Conservation (phyloP, 345 rosid genomes). For the Eucalyptus camaldulensis region DNA sequence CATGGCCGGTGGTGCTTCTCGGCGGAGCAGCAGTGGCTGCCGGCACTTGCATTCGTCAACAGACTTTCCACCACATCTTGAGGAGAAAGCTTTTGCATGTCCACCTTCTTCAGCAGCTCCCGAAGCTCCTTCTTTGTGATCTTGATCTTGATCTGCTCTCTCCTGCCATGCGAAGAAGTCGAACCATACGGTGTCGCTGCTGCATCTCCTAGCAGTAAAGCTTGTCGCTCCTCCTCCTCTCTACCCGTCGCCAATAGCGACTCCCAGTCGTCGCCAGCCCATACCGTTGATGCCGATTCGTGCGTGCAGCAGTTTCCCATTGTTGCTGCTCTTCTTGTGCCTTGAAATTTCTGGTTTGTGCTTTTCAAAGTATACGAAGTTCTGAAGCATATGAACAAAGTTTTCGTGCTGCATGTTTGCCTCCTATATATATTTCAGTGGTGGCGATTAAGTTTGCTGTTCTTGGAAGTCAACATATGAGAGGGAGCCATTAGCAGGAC, state of each 20-base stretch:
- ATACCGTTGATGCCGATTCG: not conserved
- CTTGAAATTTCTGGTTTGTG: not conserved
- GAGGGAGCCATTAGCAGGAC: not conserved
- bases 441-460: not conserved
- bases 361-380: not conserved
- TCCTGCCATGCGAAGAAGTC: not conserved
- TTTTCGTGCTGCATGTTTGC: not conserved
- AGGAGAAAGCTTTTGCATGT: slow-evolving; percentile 25
- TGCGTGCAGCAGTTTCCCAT: not conserved
- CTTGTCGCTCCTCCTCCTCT: not conserved
- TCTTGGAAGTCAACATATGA: not conserved
- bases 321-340: not conserved
- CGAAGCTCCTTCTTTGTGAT: slow-evolving; percentile 56
- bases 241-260: not conserved
- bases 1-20: slow-evolving; percentile 18
- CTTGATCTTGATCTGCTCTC: slow-evolving; percentile 47
- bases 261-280: not conserved
- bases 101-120: slow-evolving; percentile 25
- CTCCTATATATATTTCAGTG: not conserved
- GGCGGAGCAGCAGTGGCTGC: not conserved
- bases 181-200: not conserved
- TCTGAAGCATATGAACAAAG: not conserved
- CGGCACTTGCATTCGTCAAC: not conserved
- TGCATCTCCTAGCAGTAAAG: not conserved
- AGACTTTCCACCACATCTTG: slow-evolving; percentile 15